Percentiles rank a stretch among this genome's conserved stretches.
Conservation (phyloP, 2,329 filamentous ascomycete species). For the Amauroascus niger region DNA sequence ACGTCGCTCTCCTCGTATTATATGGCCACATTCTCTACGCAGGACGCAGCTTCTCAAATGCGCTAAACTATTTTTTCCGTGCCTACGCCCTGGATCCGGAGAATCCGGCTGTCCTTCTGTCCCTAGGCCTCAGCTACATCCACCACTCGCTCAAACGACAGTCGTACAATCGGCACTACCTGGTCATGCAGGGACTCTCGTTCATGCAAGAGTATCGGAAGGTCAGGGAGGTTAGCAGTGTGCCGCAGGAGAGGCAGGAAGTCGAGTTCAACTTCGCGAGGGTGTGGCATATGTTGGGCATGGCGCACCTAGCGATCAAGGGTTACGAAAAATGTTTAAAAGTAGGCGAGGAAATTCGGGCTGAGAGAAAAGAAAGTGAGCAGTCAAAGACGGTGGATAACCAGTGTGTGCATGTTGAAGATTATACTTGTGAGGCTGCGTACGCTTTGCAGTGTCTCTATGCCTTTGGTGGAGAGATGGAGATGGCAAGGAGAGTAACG, state of each 20-base stretch:
- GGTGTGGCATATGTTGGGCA: conserved; percentile 64
- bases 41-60: conserved; percentile 71
- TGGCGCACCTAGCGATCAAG: conserved; percentile 61
- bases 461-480: conserved; percentile 52
- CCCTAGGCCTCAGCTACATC: conserved; percentile 73
- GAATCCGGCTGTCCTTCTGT: conserved; percentile 71
- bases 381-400: conserved; percentile 28
- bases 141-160: conserved; percentile 85
- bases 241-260: conserved; percentile 53
- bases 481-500: conserved; percentile 52
- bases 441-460: conserved; percentile 62
- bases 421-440: conserved; percentile 62
- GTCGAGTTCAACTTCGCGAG: conserved; percentile 73
- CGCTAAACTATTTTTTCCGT: conserved; percentile 78
- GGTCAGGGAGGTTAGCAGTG: conserved; percentile 40
- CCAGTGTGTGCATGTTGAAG: conserved; percentile 32
- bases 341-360: conserved; percentile 40
- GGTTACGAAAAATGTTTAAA: conserved; percentile 56
- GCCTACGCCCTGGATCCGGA: conserved; percentile 61
- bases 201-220: conserved; percentile 70
- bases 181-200: conserved; percentile 71
- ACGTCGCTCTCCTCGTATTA: conserved; percentile 72
- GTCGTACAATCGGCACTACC: conserved; percentile 78
- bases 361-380: conserved; percentile 19
- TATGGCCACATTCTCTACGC: conserved; percentile 86